Conservation (phyloP, 2,329 filamentous ascomycete genomes). For the Aspergillus brasiliensis region DNA sequence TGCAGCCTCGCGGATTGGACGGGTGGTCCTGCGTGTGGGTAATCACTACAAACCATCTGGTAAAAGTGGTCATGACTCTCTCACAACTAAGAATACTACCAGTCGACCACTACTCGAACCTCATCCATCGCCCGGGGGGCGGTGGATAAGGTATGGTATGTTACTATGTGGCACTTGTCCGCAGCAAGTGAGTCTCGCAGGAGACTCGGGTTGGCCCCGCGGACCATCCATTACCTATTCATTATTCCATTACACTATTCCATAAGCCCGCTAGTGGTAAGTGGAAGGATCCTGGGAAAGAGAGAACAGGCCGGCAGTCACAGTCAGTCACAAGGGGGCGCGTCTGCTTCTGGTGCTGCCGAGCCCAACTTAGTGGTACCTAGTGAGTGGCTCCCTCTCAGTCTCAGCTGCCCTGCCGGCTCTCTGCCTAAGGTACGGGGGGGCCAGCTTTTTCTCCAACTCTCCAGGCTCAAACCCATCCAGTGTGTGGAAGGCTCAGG, state of each 20-base stretch:
- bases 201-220: not conserved
- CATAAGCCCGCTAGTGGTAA: not conserved
- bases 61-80: constrained; percentile 1
- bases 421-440: not conserved
- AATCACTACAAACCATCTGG: constrained; percentile 5
- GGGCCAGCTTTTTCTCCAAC: not conserved
- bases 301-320: not conserved
- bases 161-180: not conserved
- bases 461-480: not conserved
- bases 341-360: not conserved
- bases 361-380: not conserved
- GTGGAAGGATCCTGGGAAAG: not conserved
- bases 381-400: not conserved
- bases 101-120: no score
- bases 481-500: not conserved
- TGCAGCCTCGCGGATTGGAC: constrained; percentile 2
- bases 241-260: not conserved
- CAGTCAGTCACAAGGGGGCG: not conserved
- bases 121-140: not conserved
- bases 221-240: constrained; percentile 1
- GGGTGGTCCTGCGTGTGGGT: constrained; percentile 5
- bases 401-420: not conserved
- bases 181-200: not conserved
- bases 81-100: no score
- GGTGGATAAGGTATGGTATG: constrained; percentile 4